phyloP scores from a whole-genome alignment of 2,329 filamentous ascomycete species.

The Drechmeria coniospora region DNA sequence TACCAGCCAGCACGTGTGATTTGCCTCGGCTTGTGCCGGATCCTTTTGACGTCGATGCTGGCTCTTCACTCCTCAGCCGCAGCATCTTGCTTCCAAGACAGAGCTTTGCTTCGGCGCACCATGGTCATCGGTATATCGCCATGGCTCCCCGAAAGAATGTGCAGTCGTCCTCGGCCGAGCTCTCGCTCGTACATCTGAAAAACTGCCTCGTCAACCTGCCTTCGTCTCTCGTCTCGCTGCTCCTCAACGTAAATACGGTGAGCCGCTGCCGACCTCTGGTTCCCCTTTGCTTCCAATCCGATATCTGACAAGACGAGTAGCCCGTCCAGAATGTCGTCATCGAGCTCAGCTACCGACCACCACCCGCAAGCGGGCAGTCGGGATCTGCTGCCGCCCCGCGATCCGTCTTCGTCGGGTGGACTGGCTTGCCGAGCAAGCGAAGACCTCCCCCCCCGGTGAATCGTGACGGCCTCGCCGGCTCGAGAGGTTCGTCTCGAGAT shows the following conservation, averaged over 20 bases:
- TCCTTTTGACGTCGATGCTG: neutral
- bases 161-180: slow-evolving; percentile 59
- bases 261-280: slow-evolving; percentile 16
- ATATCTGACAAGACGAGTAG: too few species aligned
- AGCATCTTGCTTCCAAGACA: slow-evolving; percentile 1
- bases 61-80: slow-evolving; percentile 1
- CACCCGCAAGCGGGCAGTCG: slow-evolving; percentile 29
- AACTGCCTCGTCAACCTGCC: slow-evolving; percentile 93
- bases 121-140: slow-evolving; percentile 3
- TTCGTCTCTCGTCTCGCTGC: slow-evolving; percentile 62
- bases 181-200: slow-evolving; percentile 75
- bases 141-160: slow-evolving; percentile 38
- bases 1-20: slow-evolving; percentile 18
- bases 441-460: slow-evolving; percentile 57
- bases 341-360: slow-evolving; percentile 60
- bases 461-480: slow-evolving; percentile 53
- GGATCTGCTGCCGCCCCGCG: slow-evolving; percentile 35
- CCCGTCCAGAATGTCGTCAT: slow-evolving; percentile 91
- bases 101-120: too few species aligned
- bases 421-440: slow-evolving; percentile 90
- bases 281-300: slow-evolving; percentile 7
- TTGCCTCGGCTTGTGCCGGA: slow-evolving; percentile 16
- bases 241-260: slow-evolving; percentile 84
- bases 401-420: slow-evolving; percentile 88
- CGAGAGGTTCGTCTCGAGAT: slow-evolving; percentile 45